Evolutionary conservation across 768 basidiomycete species (phyloP), one percentile per base, ranked within the genome.

Genomic region (Cystobasidiopsis lactophilus): DNA sequence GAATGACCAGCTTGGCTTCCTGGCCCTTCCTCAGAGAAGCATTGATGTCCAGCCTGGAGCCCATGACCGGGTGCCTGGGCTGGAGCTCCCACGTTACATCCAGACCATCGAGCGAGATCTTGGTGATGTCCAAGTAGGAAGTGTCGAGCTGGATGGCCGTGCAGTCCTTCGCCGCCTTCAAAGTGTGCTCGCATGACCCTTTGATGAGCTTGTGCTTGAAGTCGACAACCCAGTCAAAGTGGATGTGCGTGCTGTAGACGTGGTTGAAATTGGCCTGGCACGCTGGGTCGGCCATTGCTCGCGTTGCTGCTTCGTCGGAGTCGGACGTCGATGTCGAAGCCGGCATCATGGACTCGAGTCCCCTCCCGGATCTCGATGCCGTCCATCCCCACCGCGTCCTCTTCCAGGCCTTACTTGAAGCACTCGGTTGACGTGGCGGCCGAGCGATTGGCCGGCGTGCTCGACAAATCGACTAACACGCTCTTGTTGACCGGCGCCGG

Each of bases 201-300:
- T 67, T 64, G 56, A 91, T 69, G 48, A 72, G 67, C 59, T 78
- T 66, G 2, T 70, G 63, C 0, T 70, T 60, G 64, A 85, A 93
- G 67, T 93, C 78, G 57, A 93, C 67, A 0, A 60, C 67, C 86
- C 85, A 91, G 58, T 81, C 73, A 48, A 93, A 75, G 21, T 73
- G 67, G 16, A 86, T 67, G 63, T 84, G 76, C 35, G 74, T 71
- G 1, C 81, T 77, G 2, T 69, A 65, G 58, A 88, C 72, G 44
- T 78, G 68, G 3, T 68, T 65, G 66, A 82, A 85, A 69, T 93
- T 93, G 23, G 84, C 74, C 62, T 85, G 80, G 0, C 80, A 79
- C 77, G 78, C 55, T 57, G 58, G 38, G 19, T 33, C 33, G 33
- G 33, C 9, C 33, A 35, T 35, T 7, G 33, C 33, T 35, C 9